Evolutionary conservation across 2,329 filamentous ascomycete species (phyloP).

Genomic region (Pestalotiopsis sp.): DNA sequence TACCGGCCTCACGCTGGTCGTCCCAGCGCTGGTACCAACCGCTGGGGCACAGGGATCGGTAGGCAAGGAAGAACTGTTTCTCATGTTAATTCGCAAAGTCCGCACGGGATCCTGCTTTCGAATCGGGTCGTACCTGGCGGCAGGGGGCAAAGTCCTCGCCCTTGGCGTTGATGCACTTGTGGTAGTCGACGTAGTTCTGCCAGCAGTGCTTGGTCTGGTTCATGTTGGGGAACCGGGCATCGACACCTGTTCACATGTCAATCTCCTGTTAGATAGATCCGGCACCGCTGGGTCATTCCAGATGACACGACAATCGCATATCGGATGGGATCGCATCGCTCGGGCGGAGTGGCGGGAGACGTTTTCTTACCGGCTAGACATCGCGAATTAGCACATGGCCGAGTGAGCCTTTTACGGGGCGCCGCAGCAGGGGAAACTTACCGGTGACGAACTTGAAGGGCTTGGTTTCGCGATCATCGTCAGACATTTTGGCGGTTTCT

Average conservation of each 20-base stretch:
- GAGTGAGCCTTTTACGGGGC: conserved; percentile 29
- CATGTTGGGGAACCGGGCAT: conserved; percentile 97
- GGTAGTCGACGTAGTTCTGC: conserved; percentile 99
- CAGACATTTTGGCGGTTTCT: conserved; percentile 76
- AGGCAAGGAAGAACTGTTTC: conserved; percentile 88
- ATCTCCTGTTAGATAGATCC: not conserved
- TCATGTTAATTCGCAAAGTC: not conserved
- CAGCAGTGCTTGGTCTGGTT: conserved; percentile 99
- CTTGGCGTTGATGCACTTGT: conserved; percentile 99
- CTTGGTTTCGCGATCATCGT: conserved; percentile 89
- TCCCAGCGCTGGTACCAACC: conserved; percentile 77
- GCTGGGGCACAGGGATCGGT: conserved; percentile 96
- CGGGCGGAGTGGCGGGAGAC: not conserved
- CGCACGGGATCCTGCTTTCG: too few relatives aligned
- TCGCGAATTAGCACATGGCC: conserved; percentile 33
- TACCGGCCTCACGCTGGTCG: conserved; percentile 56
- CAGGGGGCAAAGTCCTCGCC: conserved; percentile 98
- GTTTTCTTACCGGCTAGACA: conserved; percentile 17
- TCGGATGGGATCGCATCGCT: conserved; percentile 1
- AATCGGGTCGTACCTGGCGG: conserved; percentile 73
- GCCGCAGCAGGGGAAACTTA: conserved; percentile 51
- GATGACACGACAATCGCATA: conserved; percentile 28
- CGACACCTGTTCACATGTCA: conserved; percentile 72
- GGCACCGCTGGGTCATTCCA: conserved; percentile 37
- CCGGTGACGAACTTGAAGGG: conserved; percentile 99